phyloP scores from a whole-genome alignment of 805 yeast species.

The Saturnispora hagleri region DNA sequence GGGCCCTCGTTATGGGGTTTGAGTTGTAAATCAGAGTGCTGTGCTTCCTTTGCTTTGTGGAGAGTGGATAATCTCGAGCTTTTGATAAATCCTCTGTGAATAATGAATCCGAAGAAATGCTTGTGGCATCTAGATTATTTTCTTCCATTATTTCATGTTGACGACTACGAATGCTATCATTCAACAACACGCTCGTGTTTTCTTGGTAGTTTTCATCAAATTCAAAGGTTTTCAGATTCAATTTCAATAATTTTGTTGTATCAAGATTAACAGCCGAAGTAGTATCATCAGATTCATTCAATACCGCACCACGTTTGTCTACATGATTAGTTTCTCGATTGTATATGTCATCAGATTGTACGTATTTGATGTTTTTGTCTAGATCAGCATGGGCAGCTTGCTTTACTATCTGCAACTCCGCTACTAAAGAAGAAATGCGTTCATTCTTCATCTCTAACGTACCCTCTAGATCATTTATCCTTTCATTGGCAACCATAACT shows the following conservation, averaged over 20 bases:
- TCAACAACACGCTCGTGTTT: background rate
- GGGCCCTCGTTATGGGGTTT: background rate
- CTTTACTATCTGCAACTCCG: background rate
- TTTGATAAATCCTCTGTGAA: background rate
- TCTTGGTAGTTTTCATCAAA: background rate
- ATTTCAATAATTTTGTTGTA: conserved; percentile 3
- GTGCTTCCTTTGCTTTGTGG: background rate
- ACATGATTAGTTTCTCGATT: background rate
- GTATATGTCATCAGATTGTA: background rate
- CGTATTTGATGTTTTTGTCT: background rate
- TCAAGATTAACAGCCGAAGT: background rate
- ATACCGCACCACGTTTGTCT: background rate
- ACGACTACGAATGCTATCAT: background rate
- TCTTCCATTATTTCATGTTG: background rate
- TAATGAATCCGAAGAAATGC: background rate
- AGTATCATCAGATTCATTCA: background rate
- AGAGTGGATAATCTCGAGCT: background rate
- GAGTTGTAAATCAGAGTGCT: conserved; percentile 5
- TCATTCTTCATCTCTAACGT: conserved; percentile 7
- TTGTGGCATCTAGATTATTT: background rate
- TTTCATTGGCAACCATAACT: background rate
- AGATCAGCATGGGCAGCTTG: background rate
- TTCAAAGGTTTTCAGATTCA: conserved; percentile 4
- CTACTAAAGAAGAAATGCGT: conserved; percentile 4
- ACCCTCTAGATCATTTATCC: conserved; percentile 5